Conservation (phyloP, 2,329 filamentous ascomycete genomes). For the Mariannaea elegans region DNA sequence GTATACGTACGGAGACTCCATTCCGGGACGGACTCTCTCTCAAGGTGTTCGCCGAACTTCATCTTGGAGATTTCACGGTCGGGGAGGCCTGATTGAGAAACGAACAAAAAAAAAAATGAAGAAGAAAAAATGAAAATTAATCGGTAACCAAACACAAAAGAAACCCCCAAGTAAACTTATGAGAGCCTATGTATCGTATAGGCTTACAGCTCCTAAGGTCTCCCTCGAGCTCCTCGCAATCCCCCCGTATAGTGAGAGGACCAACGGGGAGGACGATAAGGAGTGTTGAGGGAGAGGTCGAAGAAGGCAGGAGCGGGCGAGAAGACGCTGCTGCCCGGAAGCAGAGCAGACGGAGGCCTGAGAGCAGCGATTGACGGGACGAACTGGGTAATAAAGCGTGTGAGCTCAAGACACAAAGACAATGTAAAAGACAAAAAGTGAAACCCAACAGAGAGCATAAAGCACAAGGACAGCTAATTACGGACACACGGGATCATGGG, state of each 20-base stretch:
- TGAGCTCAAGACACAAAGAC: slow-evolving; percentile 15
- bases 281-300: slow-evolving; percentile 9
- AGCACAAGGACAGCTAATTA: slow-evolving; percentile 4
- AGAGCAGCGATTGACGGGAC: not conserved
- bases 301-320: slow-evolving; percentile 8
- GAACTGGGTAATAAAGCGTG: slow-evolving; percentile 17
- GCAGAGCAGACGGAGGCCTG: slow-evolving; percentile 2
- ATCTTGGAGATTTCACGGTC: slow-evolving; percentile 36
- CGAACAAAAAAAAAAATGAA: not conserved
- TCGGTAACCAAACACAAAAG: not conserved
- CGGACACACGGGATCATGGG: slow-evolving; percentile 5
- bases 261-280: slow-evolving; percentile 10
- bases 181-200: not conserved
- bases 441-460: slow-evolving; percentile 3
- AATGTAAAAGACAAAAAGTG: slow-evolving; percentile 9
- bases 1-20: slow-evolving; percentile 75
- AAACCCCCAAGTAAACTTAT: too few relatives aligned
- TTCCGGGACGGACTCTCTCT: slow-evolving; percentile 80
- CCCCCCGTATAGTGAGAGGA: slow-evolving; percentile 1
- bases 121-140: not conserved
- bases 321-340: slow-evolving; percentile 6
- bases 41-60: slow-evolving; percentile 65
- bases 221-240: slow-evolving; percentile 19
- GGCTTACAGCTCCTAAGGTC: slow-evolving; percentile 1
- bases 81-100: slow-evolving; percentile 9